These are phyloP conservation scores for Malus orientalis DNA, from an alignment of 306 rosid species.

Conservation along the genomic window DNA sequence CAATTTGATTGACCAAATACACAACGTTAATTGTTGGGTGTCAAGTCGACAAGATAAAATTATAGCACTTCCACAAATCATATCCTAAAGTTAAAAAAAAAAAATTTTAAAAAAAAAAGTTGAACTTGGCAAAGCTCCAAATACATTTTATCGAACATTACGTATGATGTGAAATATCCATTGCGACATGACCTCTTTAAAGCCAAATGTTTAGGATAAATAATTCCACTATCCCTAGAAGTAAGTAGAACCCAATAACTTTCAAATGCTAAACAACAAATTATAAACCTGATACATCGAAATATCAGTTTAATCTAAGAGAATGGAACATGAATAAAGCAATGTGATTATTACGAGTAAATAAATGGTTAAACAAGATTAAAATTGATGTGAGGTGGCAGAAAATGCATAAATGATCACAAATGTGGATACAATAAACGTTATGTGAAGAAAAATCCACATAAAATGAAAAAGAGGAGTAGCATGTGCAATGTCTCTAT, in stretches of 20 bases:
- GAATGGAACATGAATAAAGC: neutral
- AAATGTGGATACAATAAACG: neutral
- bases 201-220: neutral
- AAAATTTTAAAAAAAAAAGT: neutral
- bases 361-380: neutral
- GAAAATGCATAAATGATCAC: neutral
- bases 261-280: neutral
- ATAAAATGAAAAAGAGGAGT: neutral
- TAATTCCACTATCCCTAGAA: neutral
- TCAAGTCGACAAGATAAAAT: neutral
- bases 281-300: conserved; percentile 49
- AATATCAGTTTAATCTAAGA: neutral
- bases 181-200: neutral
- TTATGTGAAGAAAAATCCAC: neutral
- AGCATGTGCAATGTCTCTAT: neutral
- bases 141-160: neutral
- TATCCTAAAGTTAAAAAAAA: neutral
- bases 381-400: neutral
- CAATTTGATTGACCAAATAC: neutral
- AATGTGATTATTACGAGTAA: neutral
- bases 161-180: neutral
- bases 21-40: neutral
- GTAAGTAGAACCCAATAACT: neutral
- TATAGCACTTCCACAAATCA: neutral
- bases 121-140: neutral